Evolutionary conservation across 352 stramenopile genomes (phyloP), one percentile per base, ranked within the genome.

Genomic region (Aphanomyces invadans): DNA sequence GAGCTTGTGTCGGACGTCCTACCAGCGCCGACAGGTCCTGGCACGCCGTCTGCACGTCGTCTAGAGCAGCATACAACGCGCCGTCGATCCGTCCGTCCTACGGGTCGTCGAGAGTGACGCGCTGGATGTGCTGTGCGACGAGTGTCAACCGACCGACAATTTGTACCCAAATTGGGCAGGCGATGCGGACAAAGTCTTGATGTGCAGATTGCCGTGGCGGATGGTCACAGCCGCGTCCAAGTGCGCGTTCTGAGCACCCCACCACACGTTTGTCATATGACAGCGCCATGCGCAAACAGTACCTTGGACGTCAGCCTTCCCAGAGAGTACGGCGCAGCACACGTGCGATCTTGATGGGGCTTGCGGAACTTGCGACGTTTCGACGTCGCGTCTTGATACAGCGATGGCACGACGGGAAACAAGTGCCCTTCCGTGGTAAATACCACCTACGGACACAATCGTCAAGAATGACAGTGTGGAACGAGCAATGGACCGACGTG

Each of bases 341-440:
- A 57, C 33, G 21, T 39, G 46, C 62, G 46, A 39, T 61, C 36
- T 52, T 36, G 21, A n/a, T 60, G 23, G 4, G 12, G 7, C 10
- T 48, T 28, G 2, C 57, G 26, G 12, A 4, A 7, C 4, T 19
- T 39, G 31, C 61, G 9, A 46, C 36, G 3, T 68, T 48, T 32
- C 73, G 75, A 49, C 19, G 38, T 39, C 2, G 46, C 54, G 45
- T 65, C 57, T 65, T 65, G 57, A 44, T 90, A 93, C 10, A 93
- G 71, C 29, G 75, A 70, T 26, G 76, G 69, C 29, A 87, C 70
- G 2, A 91, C 70, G 60, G 88, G 77, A 12, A 94, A 73, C 21
- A 94, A 62, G 69, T 94, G 85, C 28, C 85, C 85, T 72, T 94
- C 85, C 0, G 83, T 94, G 38, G 79, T 94, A 70, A 92, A 94